These are phyloP conservation scores for Sesbania bispinosa DNA, from an alignment of 306 rosid genomes.

Conservation along the genomic window DNA sequence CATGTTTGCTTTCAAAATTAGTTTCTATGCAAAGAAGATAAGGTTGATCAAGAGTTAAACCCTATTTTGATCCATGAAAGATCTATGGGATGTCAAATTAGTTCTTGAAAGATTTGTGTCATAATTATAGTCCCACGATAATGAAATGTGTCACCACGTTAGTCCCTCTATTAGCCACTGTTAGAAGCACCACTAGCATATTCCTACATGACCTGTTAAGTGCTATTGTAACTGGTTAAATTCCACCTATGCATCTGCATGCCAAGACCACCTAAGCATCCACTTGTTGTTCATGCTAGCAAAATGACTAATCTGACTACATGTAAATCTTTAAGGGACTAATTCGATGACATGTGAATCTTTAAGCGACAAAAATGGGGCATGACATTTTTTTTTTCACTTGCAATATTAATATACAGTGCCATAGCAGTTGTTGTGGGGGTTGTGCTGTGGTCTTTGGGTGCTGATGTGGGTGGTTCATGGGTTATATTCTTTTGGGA, in stretches of 20 bases:
- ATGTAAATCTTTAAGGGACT: neutral
- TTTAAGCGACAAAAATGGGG: too few relatives aligned
- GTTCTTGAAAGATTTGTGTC: too few relatives aligned
- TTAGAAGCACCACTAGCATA: neutral
- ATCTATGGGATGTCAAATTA: neutral
- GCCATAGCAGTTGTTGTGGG: too few relatives aligned
- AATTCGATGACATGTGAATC: neutral
- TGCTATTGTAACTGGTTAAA: neutral
- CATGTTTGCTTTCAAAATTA: neutral
- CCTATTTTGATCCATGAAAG: neutral
- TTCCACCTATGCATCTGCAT: too few relatives aligned
- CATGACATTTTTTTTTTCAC: too few relatives aligned
- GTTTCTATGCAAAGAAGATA: neutral
- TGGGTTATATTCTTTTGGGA: neutral
- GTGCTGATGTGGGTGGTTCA: neutral
- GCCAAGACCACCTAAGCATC: too few relatives aligned
- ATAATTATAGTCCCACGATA: neutral
- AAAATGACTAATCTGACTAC: neutral
- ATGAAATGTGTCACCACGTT: neutral
- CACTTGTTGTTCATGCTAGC: neutral
- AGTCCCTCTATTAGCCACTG: neutral
- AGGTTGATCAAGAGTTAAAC: neutral
- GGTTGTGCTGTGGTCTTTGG: too few relatives aligned
- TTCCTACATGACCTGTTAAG: neutral
- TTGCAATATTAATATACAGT: too few relatives aligned